These are phyloP conservation scores for Actinidia arguta DNA, from an alignment of 179 eudicot genomes.

Conservation along the genomic window DNA sequence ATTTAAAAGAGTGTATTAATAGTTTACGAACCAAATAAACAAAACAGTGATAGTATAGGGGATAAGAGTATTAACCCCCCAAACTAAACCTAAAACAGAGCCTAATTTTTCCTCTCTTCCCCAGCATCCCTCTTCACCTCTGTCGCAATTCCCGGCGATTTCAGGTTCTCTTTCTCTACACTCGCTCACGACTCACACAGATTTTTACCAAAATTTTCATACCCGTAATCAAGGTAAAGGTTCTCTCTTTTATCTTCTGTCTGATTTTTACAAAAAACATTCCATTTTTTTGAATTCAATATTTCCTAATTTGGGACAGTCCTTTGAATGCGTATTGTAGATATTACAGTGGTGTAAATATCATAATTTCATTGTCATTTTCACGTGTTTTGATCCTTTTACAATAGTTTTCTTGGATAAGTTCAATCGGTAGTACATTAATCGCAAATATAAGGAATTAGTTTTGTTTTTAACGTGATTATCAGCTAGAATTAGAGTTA, in stretches of 20 bases:
- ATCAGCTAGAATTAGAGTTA: too few relatives aligned
- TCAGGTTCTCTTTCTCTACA: not conserved
- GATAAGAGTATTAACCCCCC: too few relatives aligned
- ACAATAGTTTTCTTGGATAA: not conserved
- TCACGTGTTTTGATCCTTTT: not conserved
- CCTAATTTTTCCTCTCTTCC: not conserved
- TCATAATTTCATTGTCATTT: not conserved
- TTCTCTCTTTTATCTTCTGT: not conserved
- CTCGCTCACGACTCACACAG: not conserved
- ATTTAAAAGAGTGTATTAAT: too few relatives aligned
- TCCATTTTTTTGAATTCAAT: not conserved
- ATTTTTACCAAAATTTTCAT: not conserved
- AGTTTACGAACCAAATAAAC: too few relatives aligned
- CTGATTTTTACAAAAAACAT: too few relatives aligned
- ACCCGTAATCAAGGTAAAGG: not conserved
- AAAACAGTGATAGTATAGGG: too few relatives aligned
- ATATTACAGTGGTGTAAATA: too few relatives aligned
- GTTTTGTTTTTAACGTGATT: too few relatives aligned
- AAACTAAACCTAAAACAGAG: too few relatives aligned
- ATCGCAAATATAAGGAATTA: not conserved
- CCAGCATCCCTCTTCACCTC: not conserved
- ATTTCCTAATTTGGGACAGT: not conserved
- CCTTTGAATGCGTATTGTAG: not conserved
- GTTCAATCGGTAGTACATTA: not conserved
- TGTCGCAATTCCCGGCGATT: not conserved